A percentile compares a stretch with the other conserved stretches of the same genome.
Conservation (phyloP, 2,329 filamentous ascomycete genomes). For the Penicillium hesseltinei region DNA sequence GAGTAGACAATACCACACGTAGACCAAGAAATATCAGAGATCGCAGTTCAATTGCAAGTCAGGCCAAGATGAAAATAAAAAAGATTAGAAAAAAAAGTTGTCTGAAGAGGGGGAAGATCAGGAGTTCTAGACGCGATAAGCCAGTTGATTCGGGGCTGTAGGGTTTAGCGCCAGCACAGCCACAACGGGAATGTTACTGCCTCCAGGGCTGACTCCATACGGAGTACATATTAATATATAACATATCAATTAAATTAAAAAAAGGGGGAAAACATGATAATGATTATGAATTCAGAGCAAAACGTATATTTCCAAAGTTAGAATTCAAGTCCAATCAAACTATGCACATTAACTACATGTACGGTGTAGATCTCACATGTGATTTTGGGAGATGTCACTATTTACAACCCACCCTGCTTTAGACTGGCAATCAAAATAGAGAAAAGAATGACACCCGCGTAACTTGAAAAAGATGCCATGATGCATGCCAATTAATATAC, state of each 20-base stretch:
- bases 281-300: background rate
- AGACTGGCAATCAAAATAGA: background rate
- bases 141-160: constrained; percentile 7
- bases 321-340: background rate
- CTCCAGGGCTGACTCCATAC: background rate
- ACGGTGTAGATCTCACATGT: background rate
- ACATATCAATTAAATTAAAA: background rate
- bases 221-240: background rate
- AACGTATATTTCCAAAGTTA: background rate
- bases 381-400: background rate
- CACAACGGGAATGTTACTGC: constrained; percentile 9
- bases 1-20: background rate
- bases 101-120: background rate
- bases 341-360: too few species aligned
- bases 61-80: background rate
- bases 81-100: background rate
- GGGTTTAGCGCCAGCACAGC: constrained; percentile 26
- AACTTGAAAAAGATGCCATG: background rate
- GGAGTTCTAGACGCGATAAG: constrained; percentile 24
- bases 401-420: background rate
- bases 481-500: background rate
- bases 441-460: background rate
- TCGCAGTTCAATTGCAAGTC: background rate
- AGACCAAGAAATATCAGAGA: background rate
- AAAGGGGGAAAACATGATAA: background rate